Evolutionary conservation across 202 grass and related monocot species (phyloP).

Genomic region (Zizania palustris): DNA sequence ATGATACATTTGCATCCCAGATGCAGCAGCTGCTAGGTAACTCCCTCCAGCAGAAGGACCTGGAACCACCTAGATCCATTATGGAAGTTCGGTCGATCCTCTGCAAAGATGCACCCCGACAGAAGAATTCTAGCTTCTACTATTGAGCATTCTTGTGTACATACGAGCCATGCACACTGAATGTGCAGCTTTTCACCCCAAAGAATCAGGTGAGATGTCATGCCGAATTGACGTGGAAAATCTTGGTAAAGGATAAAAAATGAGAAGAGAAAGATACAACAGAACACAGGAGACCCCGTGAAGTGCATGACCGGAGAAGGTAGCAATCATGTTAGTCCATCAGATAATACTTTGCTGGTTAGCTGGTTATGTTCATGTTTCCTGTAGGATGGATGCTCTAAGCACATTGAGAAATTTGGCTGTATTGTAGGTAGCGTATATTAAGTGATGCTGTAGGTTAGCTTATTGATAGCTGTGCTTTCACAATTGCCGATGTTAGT

Average conservation of each 20-base stretch:
- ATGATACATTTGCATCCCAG: constrained; percentile 94
- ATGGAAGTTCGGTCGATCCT: constrained; percentile 98
- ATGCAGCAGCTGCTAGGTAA: constrained; percentile 90
- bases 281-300: not conserved
- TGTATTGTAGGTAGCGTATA: not conserved
- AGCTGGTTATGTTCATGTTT: constrained; percentile 30
- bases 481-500: not conserved
- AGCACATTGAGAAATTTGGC: constrained; percentile 3
- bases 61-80: constrained; percentile 84
- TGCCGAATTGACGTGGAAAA: not conserved
- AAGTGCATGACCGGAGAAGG: constrained; percentile 39
- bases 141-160: constrained; percentile 62
- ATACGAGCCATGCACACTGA: constrained; percentile 37
- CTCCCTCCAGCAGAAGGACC: constrained; percentile 72
- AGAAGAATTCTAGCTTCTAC: constrained; percentile 75
- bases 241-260: constrained; percentile 36
- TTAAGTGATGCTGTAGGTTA: constrained; percentile 20
- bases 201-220: not conserved
- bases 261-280: not conserved
- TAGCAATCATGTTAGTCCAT: constrained; percentile 24
- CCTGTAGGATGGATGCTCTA: constrained; percentile 37
- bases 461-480: constrained; percentile 23
- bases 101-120: constrained; percentile 77
- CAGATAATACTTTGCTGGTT: constrained; percentile 32
- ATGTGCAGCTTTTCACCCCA: constrained; percentile 14